Evolutionary conservation across 352 stramenopile species (phyloP).

Genomic region (Phytophthora litchii): DNA sequence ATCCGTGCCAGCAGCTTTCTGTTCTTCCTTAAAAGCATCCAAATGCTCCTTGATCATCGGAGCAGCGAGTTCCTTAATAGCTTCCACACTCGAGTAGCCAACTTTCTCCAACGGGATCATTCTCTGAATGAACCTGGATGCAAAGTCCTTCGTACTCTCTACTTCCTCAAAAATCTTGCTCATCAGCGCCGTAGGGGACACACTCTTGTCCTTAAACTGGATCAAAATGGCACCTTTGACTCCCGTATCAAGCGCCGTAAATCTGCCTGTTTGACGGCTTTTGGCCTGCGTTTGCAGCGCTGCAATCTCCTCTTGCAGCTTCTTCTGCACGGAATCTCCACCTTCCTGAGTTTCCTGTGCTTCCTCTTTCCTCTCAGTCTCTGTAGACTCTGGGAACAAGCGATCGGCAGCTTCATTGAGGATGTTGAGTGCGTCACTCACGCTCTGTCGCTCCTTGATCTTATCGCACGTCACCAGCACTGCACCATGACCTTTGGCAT

Average conservation of each 20-base stretch:
- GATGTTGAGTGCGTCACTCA: conserved; percentile 74
- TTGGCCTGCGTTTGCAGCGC: conserved; percentile 63
- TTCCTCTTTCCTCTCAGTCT: conserved; percentile 26
- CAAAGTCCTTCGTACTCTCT: conserved; percentile 66
- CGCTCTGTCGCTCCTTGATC: conserved; percentile 76
- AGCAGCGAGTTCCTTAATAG: conserved; percentile 57
- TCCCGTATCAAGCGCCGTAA: conserved; percentile 72
- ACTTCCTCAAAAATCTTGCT: conserved; percentile 70
- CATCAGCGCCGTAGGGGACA: conserved; percentile 57
- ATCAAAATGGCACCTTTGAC: conserved; percentile 78
- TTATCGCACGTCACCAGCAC: conserved; percentile 81
- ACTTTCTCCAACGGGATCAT: conserved; percentile 80
- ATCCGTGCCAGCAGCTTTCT: conserved; percentile 27
- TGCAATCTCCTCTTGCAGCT: conserved; percentile 72
- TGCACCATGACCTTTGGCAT: conserved; percentile 61
- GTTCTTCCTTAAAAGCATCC: conserved; percentile 35
- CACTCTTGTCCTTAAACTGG: conserved; percentile 55
- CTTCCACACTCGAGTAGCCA: conserved; percentile 64
- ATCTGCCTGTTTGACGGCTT: conserved; percentile 66
- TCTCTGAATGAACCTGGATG: conserved; percentile 75
- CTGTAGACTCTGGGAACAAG: conserved; percentile 46
- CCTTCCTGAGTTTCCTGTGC: conserved; percentile 22
- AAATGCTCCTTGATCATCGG: conserved; percentile 64
- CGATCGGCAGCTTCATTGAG: conserved; percentile 78
- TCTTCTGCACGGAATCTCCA: conserved; percentile 60